A percentile compares a stretch with the other conserved stretches of the same genome.
These are phyloP conservation scores for Neurospora pannonica DNA, from an alignment of 495 filamentous ascomycete species.

Conservation along the genomic window DNA sequence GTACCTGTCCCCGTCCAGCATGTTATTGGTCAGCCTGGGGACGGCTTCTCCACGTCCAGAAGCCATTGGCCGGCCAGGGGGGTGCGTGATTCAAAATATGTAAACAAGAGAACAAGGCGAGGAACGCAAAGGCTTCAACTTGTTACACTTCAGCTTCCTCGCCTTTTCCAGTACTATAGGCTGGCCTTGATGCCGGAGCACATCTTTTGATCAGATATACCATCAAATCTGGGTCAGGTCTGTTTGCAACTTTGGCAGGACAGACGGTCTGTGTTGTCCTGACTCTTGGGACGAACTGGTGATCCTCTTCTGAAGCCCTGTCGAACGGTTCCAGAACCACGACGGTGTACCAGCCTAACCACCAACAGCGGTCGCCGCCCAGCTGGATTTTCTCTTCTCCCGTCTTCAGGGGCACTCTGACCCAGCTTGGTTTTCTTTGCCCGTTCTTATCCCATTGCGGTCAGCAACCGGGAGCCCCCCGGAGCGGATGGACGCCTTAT, in stretches of 20 bases:
- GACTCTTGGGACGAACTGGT: background rate
- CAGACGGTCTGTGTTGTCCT: background rate
- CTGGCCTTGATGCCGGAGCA: background rate
- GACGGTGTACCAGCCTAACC: background rate
- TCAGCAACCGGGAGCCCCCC: background rate
- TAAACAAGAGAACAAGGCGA: conserved; percentile 15
- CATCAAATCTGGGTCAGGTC: background rate
- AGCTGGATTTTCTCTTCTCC: background rate
- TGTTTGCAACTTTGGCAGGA: background rate
- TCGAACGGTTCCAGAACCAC: background rate
- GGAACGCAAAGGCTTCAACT: conserved; percentile 11
- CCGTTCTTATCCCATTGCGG: background rate
- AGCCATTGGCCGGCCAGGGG: conserved; percentile 7
- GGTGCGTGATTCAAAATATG: conserved; percentile 19
- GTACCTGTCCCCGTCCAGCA: conserved; percentile 12
- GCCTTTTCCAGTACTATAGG: background rate
- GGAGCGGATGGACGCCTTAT: background rate
- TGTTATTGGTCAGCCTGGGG: conserved; percentile 14
- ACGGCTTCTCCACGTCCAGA: conserved; percentile 11
- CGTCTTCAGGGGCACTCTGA: background rate
- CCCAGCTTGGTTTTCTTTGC: background rate
- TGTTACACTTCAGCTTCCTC: background rate
- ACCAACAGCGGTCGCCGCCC: background rate
- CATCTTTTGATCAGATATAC: background rate
- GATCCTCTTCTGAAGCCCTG: background rate